phyloP scores from a whole-genome alignment of 1,284 basidiomycete genomes.

The Pseudomicrostroma phylloplanum region DNA sequence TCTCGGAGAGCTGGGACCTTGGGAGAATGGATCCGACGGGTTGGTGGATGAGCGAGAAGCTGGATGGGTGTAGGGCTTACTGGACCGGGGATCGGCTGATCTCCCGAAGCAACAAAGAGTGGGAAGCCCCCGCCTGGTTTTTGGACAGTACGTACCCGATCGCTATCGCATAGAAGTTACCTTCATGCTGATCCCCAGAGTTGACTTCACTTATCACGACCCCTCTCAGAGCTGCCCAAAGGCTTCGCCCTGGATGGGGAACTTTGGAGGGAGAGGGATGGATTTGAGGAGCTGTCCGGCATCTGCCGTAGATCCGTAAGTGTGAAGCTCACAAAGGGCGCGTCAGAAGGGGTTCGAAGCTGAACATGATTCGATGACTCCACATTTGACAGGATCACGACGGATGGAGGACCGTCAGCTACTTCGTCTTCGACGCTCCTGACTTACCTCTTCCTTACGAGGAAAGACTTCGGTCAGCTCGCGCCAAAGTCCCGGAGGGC shows the following conservation, averaged over 20 bases:
- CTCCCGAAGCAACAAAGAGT: slow-evolving; percentile 60
- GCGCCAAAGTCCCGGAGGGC: slow-evolving; percentile 54
- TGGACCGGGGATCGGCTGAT: slow-evolving; percentile 59
- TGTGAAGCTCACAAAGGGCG: no score
- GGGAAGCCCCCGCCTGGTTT: slow-evolving; percentile 60
- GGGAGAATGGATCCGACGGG: slow-evolving; percentile 59
- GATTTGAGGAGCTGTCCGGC: slow-evolving; percentile 14
- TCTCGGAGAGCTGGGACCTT: slow-evolving; percentile 55
- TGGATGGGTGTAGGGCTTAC: slow-evolving; percentile 54
- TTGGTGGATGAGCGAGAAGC: slow-evolving; percentile 65
- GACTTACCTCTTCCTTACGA: slow-evolving; percentile 56
- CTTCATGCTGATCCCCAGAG: not conserved
- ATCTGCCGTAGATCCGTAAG: slow-evolving; percentile 6
- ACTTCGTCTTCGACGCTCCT: slow-evolving; percentile 60
- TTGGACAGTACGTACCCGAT: slow-evolving; percentile 51
- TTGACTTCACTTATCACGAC: not conserved
- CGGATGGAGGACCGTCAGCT: slow-evolving; percentile 59
- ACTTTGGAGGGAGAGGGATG: slow-evolving; percentile 22
- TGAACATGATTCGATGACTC: not conserved
- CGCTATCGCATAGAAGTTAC: slow-evolving; percentile 8
- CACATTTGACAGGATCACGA: slow-evolving; percentile 58
- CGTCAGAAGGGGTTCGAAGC: not conserved
- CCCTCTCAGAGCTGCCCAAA: slow-evolving; percentile 55
- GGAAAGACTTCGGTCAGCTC: slow-evolving; percentile 55
- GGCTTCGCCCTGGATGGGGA: slow-evolving; percentile 61